Base-by-base conservation (phyloP, 2,329 filamentous ascomycete genomes). In the Coniochaeta sp. region DNA sequence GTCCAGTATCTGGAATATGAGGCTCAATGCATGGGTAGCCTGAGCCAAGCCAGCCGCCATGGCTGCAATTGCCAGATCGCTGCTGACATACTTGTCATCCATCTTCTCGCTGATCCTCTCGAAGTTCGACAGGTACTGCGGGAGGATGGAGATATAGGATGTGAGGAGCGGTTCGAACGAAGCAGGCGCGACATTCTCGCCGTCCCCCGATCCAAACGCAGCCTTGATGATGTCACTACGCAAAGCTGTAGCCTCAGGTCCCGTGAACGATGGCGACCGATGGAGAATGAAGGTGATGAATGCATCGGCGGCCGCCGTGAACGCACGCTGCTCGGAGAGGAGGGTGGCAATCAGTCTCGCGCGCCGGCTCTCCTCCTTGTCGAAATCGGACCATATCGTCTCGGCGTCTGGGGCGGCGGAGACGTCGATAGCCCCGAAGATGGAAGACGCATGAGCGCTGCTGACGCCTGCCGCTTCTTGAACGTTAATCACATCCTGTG, bases 401-500 rank as follows among this genome's bases (percentile, higher is more conserved):
- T 82, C 75, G 10, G 80, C 76, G 58, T 82, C 79, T 48, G 69
- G 59, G 14, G 71, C 72, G 16, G 69, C 67, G 1, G 70, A 64
- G 3, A 74, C 68, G 42, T 73, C 75, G 26, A 84, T 60, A 51
- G 80, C 70, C 20, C 79, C 70, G 57, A 81, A 62, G 62, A 89
- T 69, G 62, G 77, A 72, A 57, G 83, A 72, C 63, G 78, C 73
- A 56, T 81, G 77, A 12, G 75, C 67, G 65, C 82, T 85, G 53
- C 79, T 80, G 26, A 82, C 75, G 18, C 86, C 86, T 12, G 86
- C 81, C 14, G 87, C 87, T 60, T 87, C 86, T 61, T 87, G 84
- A 45, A 95, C 71, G 61, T 89, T 91, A 52, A 84, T 78, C 14
- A 83, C 75, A 72, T 95, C 89, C 59, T 94, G 89, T 46, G 85